Evolutionary conservation across 345 rosid genomes (phyloP).

Genomic region (Gossypium turneri): DNA sequence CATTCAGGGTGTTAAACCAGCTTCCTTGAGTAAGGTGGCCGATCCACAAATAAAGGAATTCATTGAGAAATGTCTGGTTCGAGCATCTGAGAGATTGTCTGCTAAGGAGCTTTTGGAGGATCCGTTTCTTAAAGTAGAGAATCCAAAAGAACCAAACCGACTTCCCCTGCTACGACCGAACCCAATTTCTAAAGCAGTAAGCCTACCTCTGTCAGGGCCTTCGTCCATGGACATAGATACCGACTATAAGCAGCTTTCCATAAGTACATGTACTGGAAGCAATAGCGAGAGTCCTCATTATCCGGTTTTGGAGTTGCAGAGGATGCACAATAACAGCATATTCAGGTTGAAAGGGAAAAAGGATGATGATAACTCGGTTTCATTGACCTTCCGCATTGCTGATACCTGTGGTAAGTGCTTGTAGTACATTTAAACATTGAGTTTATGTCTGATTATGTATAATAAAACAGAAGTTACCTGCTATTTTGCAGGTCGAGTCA

Average conservation of each 20-base stretch:
- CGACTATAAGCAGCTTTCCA: constrained; percentile 41
- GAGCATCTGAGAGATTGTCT: constrained; percentile 52
- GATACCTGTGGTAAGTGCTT: constrained; percentile 44
- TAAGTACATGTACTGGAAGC: constrained; percentile 35
- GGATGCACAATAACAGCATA: constrained; percentile 37
- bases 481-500: constrained; percentile 40
- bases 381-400: constrained; percentile 52
- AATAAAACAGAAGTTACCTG: not conserved
- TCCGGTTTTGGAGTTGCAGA: constrained; percentile 42
- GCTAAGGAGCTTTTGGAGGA: constrained; percentile 63
- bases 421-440: constrained; percentile 1
- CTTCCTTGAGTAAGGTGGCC: constrained; percentile 50
- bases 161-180: constrained; percentile 24
- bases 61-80: constrained; percentile 62
- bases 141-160: constrained; percentile 33
- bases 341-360: constrained; percentile 50
- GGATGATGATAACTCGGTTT: constrained; percentile 44
- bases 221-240: constrained; percentile 56
- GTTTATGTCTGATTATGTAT: not conserved
- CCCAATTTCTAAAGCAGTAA: constrained; percentile 27
- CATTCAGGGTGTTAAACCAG: constrained; percentile 64
- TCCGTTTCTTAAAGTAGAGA: constrained; percentile 42
- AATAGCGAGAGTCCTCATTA: constrained; percentile 36
- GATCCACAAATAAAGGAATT: constrained; percentile 49
- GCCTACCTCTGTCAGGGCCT: constrained; percentile 27